Evolutionary conservation across 2,329 filamentous ascomycete genomes (phyloP).

Genomic region (Phaeophleospora eucalypticola): DNA sequence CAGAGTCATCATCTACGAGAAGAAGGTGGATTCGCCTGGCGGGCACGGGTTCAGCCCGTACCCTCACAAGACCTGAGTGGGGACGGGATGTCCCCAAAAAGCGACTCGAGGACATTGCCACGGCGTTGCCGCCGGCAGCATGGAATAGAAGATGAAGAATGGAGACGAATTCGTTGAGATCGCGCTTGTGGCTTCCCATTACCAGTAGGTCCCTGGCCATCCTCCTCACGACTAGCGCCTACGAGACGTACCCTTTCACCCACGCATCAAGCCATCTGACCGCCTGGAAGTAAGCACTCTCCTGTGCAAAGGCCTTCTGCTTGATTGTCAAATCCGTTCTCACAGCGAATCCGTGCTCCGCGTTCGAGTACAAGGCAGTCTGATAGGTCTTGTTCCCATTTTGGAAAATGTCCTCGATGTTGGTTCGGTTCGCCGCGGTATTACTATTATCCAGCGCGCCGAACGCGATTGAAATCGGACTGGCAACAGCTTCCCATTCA

Average conservation of each 20-base stretch:
- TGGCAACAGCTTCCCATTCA: conserved; percentile 62
- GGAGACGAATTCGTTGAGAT: too few species aligned
- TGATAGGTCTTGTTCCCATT: conserved; percentile 32
- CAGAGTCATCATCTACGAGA: neutral
- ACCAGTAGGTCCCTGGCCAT: too few species aligned
- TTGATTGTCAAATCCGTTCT: conserved; percentile 27
- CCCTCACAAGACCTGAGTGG: too few species aligned
- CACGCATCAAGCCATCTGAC: conserved; percentile 34
- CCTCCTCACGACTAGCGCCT: too few species aligned
- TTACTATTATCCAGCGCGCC: conserved; percentile 16
- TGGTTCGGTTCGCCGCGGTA: conserved; percentile 20
- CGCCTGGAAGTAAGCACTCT: conserved; percentile 32
- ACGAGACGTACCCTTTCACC: conserved; percentile 26
- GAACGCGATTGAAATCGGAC: conserved; percentile 61
- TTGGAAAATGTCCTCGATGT: conserved; percentile 28
- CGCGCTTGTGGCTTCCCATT: too few species aligned
- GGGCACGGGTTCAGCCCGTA: too few species aligned
- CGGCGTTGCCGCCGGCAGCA: too few species aligned
- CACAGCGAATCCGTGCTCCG: conserved; percentile 35
- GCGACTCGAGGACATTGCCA: too few species aligned
- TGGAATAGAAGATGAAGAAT: too few species aligned
- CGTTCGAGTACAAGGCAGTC: conserved; percentile 30
- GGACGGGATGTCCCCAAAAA: too few species aligned
- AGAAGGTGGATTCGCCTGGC: neutral
- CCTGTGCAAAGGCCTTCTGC: conserved; percentile 34